Base-by-base conservation (phyloP, 805 yeast species). In the Kuraishia hungarica region DNA sequence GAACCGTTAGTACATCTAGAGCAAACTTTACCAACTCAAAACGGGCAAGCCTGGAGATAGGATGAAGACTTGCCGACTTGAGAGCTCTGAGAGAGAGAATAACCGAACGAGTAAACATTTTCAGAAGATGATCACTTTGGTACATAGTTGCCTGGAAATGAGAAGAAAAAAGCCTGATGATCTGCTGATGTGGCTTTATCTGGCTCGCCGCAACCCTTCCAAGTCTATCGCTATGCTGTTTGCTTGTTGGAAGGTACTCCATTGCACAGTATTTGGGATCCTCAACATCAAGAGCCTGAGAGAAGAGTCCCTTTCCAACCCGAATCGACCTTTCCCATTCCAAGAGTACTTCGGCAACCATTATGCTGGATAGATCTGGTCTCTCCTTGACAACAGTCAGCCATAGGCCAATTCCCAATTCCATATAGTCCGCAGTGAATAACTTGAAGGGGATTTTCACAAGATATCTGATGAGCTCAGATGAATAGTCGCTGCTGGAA, bases 221-320 rank as follows among this genome's bases (percentile, higher is more conserved):
- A 39, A 73, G 70, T 57, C 78, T 81, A 54, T 80, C 79, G 7
- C 85, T 76, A 6, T 74, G 76, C 50, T 74, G 73, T 60, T 82
- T 84, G 69, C 87, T 84, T 51, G 96, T 84, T 11, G 99, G 97
- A 1, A 91, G 72, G 62, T 94, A 94, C 59, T 89, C 94, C 99
- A 94, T 94, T 53, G 75, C 77, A 59, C 80, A 71, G 67, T 75
- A 85, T 55, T 85, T 88, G 23, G 93, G 85, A 55, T 76, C 72
- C 0, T 62, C 63, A 6, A 81, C 66, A 66, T 91, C 96, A 59
- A 71, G 70, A 5, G 69, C 62, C 3, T 72, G 75, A 6, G 85
- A 79, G 67, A 80, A 92, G 11, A 93, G 67, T 2, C 98, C 97
- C 48, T 72, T 72, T 26, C 72, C 71, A 29, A 75, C 70, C 39